Conservation (phyloP, 345 rosid species). For the Bruguiera gymnorhiza region DNA sequence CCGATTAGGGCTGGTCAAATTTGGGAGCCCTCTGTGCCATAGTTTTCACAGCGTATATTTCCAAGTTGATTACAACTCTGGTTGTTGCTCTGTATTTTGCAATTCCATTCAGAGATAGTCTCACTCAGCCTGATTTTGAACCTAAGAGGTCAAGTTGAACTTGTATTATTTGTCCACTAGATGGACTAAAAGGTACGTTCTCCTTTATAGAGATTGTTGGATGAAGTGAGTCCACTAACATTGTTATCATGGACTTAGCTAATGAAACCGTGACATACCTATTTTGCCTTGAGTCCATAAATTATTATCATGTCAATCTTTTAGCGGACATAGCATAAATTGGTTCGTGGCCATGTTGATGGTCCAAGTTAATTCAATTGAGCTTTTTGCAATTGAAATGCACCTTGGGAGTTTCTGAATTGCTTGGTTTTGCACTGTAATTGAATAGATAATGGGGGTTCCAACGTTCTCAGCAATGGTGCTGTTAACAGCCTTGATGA, state of each 20-base stretch:
- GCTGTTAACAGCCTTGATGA: slow-evolving; percentile 28
- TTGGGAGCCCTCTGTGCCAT: slow-evolving; percentile 46
- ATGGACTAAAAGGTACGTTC: slow-evolving; percentile 51
- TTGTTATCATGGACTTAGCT: too few relatives aligned
- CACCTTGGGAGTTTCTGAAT: too few relatives aligned
- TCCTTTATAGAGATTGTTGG: neutral
- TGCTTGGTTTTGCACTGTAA: too few relatives aligned
- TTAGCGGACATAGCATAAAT: neutral
- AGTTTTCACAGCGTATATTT: slow-evolving; percentile 30
- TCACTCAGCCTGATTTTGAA: slow-evolving; percentile 59
- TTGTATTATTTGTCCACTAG: slow-evolving; percentile 52
- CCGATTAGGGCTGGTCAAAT: slow-evolving; percentile 32
- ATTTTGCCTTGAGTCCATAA: neutral
- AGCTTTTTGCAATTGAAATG: neutral
- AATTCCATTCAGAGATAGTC: slow-evolving; percentile 48
- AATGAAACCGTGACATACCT: too few relatives aligned
- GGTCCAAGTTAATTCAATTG: too few relatives aligned
- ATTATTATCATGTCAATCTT: neutral
- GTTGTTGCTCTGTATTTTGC: slow-evolving; percentile 28
- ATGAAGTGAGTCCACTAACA: neutral
- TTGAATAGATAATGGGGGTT: slow-evolving; percentile 34
- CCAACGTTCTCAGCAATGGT: slow-evolving; percentile 44
- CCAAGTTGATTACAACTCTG: slow-evolving; percentile 36
- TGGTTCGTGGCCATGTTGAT: too few relatives aligned
- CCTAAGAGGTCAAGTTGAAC: slow-evolving; percentile 67